Percentiles rank a stretch among this genome's conserved stretches.
phyloP scores from a whole-genome alignment of 495 filamentous ascomycete genomes.

The Elaphomyces granulatus region DNA sequence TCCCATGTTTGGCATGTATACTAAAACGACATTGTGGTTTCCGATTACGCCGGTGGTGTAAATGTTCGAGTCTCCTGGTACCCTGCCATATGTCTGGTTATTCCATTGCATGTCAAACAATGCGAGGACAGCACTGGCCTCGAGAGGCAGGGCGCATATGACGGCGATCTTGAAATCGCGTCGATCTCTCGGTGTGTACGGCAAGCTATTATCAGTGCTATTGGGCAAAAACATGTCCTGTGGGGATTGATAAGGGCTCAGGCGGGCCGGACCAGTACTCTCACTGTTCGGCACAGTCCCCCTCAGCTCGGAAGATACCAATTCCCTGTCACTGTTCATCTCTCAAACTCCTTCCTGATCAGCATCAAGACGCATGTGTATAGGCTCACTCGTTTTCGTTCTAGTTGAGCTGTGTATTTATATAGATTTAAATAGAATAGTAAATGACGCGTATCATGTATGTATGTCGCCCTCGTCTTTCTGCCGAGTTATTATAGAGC shows the following conservation, averaged over 20 bases:
- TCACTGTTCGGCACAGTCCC: background rate
- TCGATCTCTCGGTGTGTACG: constrained; percentile 3
- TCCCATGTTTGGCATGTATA: constrained; percentile 19
- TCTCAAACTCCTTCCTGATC: too few species aligned
- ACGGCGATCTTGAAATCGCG: constrained; percentile 14
- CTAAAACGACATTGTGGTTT: constrained; percentile 22
- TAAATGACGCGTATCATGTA: too few species aligned
- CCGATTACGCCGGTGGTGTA: constrained; percentile 24
- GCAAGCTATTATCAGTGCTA: too few species aligned
- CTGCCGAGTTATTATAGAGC: too few species aligned
- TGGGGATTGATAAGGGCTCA: background rate
- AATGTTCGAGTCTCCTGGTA: constrained; percentile 13
- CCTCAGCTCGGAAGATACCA: background rate
- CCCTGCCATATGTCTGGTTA: constrained; percentile 10
- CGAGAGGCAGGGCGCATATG: constrained; percentile 17
- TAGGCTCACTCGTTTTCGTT: too few species aligned
- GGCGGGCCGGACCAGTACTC: background rate
- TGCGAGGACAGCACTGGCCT: constrained; percentile 14
- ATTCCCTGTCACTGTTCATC: background rate
- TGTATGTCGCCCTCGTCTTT: too few species aligned
- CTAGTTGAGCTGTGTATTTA: too few species aligned
- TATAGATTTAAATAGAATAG: too few species aligned
- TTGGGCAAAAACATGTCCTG: too few species aligned
- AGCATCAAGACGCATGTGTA: too few species aligned
- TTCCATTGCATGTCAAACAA: constrained; percentile 17